Evolutionary conservation across 257 asterid species (phyloP), one percentile per base, ranked within the genome.

Genomic region (Solanum appendiculatum): DNA sequence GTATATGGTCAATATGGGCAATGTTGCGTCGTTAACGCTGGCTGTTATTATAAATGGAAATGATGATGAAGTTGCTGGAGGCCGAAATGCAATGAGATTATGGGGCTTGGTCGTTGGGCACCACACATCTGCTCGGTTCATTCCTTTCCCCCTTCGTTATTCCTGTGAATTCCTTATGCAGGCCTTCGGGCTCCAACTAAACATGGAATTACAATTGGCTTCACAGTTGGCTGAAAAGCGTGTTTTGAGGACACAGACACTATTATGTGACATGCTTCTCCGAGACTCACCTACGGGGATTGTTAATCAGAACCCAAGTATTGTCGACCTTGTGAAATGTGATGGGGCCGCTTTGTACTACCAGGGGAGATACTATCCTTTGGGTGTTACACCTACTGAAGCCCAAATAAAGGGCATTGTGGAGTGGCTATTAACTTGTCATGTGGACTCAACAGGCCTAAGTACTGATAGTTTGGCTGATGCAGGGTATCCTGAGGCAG

Each of bases 101-200:
- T 93, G 94, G 96, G 96, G 96, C 2, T 87, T 93, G 91, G 96
- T 93, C 12, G 93, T 93, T 13, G 91, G 96, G 56, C 96, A 93
- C 86, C 94, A 93, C 88, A 88, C 94, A 20, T 89, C 93, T 21
- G 88, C 96, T 5, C 85, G 94, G n/a, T 92, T 87, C 74, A 54
- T 89, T 16, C 93, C 94, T 25, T 93, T 92, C 86, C 94, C 96
- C 0, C 94, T 93, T 54, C 92, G 94, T 36, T 92, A 91, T 78
- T 93, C 94, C 6, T 93, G 96, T 77, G 96, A 93, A 25, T 93
- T 93, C 89, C 88, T 92, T 48, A 93, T 92, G 94, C 94, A 92
- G 92, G 94, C 94, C 9, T 93, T 93, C 64, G 93, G 94, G 81
- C 92, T 92, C 74, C 94, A 93, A 33, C 90, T 93, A 60, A 91